These are phyloP conservation scores for Passalora sequoiae DNA, from an alignment of 2,329 filamentous ascomycete species.

Conservation along the genomic window DNA sequence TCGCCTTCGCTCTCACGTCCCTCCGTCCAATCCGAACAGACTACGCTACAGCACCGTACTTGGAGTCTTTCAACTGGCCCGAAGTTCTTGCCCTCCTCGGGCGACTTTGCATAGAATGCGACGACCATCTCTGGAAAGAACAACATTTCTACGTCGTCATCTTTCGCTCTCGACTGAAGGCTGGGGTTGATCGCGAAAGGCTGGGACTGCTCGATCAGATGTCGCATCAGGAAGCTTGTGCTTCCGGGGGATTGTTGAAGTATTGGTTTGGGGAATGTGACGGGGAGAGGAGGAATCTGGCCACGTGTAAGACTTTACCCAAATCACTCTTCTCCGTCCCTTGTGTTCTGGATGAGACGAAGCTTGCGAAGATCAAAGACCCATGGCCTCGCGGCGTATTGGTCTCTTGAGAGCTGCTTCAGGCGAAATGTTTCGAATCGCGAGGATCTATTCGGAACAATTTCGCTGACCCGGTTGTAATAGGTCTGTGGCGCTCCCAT, in stretches of 20 bases:
- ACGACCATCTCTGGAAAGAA: constrained; percentile 15
- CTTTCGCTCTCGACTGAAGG: constrained; percentile 69
- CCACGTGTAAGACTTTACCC: constrained; percentile 56
- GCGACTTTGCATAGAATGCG: constrained; percentile 51
- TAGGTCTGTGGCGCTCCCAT: constrained; percentile 61
- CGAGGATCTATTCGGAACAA: background rate
- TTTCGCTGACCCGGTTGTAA: constrained; percentile 33
- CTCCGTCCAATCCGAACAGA: constrained; percentile 60
- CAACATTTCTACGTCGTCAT: constrained; percentile 71
- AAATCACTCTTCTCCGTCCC: no score
- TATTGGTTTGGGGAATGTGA: constrained; percentile 86
- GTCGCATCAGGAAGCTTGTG: constrained; percentile 73
- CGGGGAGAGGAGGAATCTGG: constrained; percentile 66
- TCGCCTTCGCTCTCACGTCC: constrained; percentile 65
- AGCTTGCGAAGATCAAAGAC: no score
- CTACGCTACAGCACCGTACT: constrained; percentile 73
- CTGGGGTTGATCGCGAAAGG: constrained; percentile 60
- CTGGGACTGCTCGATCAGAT: constrained; percentile 70
- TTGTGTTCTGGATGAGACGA: no score
- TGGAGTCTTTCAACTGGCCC: constrained; percentile 70
- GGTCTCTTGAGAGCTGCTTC: no score
- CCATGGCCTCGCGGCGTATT: no score
- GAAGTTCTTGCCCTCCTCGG: constrained; percentile 47
- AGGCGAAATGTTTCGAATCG: background rate
- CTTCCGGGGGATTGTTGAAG: constrained; percentile 76